Evolutionary conservation across 2,329 filamentous ascomycete species (phyloP).

Genomic region (Phaeosphaeria sp.): DNA sequence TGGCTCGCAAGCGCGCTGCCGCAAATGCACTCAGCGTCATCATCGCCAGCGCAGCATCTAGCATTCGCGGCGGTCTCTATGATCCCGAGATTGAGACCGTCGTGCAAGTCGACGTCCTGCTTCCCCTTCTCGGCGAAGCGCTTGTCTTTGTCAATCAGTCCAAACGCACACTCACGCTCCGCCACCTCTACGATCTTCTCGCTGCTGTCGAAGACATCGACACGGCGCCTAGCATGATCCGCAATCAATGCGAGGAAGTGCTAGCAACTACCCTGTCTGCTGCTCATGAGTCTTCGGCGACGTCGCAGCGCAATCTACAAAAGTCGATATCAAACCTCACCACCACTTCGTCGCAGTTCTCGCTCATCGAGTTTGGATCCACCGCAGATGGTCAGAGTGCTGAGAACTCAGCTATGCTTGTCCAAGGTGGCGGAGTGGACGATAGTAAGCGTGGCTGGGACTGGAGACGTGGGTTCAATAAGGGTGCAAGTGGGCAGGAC

Average conservation of each 20-base stretch:
- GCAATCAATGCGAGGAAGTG: slow-evolving; percentile 77
- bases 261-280: slow-evolving; percentile 77
- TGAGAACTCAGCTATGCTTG: slow-evolving; percentile 58
- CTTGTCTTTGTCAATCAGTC: slow-evolving; percentile 75
- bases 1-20: slow-evolving; percentile 71
- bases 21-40: slow-evolving; percentile 80
- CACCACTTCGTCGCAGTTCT: slow-evolving; percentile 65
- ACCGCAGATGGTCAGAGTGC: slow-evolving; percentile 35
- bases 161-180: slow-evolving; percentile 66
- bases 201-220: slow-evolving; percentile 81
- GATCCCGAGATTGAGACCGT: slow-evolving; percentile 81
- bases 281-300: slow-evolving; percentile 55
- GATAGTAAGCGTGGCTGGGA: slow-evolving; percentile 71
- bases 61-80: slow-evolving; percentile 88
- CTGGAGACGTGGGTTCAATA: slow-evolving; percentile 67
- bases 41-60: slow-evolving; percentile 84
- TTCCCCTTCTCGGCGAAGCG: slow-evolving; percentile 83
- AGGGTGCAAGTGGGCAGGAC: slow-evolving; percentile 68
- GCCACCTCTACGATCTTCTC: slow-evolving; percentile 76
- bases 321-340: slow-evolving; percentile 62
- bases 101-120: slow-evolving; percentile 84
- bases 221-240: slow-evolving; percentile 75
- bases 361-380: slow-evolving; percentile 72
- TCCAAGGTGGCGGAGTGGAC: slow-evolving; percentile 34
- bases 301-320: slow-evolving; percentile 55